A percentile compares a stretch with the other conserved stretches of the same genome.
phyloP scores from a whole-genome alignment of 768 basidiomycete species.

The Tephrocybe rancida region DNA sequence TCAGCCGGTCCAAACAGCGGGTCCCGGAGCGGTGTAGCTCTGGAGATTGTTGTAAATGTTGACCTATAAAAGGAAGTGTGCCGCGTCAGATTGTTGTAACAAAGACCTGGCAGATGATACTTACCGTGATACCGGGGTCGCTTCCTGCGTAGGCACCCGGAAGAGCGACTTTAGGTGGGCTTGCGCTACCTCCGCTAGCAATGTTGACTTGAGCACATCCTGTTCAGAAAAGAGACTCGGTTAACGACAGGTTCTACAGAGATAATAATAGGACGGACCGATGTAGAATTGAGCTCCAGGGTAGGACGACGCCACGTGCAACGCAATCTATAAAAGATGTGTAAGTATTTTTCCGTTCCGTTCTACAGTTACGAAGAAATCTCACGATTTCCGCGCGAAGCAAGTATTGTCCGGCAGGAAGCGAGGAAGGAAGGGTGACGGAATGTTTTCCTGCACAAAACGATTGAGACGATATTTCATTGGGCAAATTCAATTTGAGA shows the following conservation, averaged over 20 bases:
- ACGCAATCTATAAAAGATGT: constrained; percentile 23
- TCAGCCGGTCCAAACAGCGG: constrained; percentile 31
- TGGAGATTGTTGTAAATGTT: constrained; percentile 62
- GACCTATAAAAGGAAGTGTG: constrained; percentile 27
- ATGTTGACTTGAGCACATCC: constrained; percentile 54
- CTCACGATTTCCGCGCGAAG: constrained; percentile 51
- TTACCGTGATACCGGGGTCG: constrained; percentile 54
- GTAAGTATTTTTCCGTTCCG: neutral
- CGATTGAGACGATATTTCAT: neutral
- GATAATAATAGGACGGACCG: constrained; percentile 23
- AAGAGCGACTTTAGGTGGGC: constrained; percentile 48
- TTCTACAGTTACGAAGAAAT: neutral
- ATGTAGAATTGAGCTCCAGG: constrained; percentile 55
- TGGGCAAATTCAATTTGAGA: neutral
- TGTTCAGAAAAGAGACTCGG: constrained; percentile 10
- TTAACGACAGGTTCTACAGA: neutral
- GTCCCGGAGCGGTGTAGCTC: constrained; percentile 47
- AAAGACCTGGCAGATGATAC: neutral
- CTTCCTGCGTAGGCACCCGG: constrained; percentile 48
- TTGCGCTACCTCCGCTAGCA: constrained; percentile 45
- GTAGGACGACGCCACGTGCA: constrained; percentile 43
- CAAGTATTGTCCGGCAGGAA: constrained; percentile 53
- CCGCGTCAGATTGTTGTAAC: neutral
- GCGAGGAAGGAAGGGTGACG: constrained; percentile 44
- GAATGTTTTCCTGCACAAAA: constrained; percentile 27